Evolutionary conservation across 2,329 filamentous ascomycete species (phyloP), one percentile per base, ranked within the genome.

Genomic region (Pleomassaria siparia): DNA sequence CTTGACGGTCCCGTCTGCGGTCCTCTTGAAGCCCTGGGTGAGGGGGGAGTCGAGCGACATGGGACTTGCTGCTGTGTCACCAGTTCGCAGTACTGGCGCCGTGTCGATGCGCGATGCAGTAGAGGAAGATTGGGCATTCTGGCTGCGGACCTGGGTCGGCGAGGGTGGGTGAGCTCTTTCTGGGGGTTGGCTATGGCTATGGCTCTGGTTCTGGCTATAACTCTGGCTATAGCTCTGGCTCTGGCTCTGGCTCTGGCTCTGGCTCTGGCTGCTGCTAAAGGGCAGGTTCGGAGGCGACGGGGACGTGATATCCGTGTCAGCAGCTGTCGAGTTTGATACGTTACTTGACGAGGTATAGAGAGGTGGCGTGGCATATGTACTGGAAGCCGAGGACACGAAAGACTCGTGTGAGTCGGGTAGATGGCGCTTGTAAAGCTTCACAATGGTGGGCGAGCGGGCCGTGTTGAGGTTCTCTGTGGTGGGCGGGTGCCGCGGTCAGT

Each of bases 1-100:
- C 68, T 71, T 95, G 47, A 91, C 77, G 41, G 82, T 76, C 33
- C 89, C 90, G 63, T 88, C 86, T 26, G 88, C 88, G 60, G 83
- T 92, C 56, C 90, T 81, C 73, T 95, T 95, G 52, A 83, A 82
- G 15, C 80, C 77, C 56, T 64, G 77, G 46, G 46, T 55, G 26
- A 56, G 65, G 35, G 63, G 74, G 48, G 66, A 73, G n/a, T 67
- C 66, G n/a, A 72, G 53, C 43, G 66, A 64, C 67, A 73, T 71
- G 48, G 74, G 69, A 53, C 72, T 74, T 33, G 66, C 62, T 65
- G 63, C 52, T 46, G 60, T 65, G 62, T 59, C 51, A 62, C 58
- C 58, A 40, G 54, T 54, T 58, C 52, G 63, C 57, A 47, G 48
- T 51, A 54, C 54, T 50, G 62, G 66, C 40, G 47, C 47, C 39